phyloP scores from a whole-genome alignment of 768 basidiomycete species.

The Suillus subaureus region DNA sequence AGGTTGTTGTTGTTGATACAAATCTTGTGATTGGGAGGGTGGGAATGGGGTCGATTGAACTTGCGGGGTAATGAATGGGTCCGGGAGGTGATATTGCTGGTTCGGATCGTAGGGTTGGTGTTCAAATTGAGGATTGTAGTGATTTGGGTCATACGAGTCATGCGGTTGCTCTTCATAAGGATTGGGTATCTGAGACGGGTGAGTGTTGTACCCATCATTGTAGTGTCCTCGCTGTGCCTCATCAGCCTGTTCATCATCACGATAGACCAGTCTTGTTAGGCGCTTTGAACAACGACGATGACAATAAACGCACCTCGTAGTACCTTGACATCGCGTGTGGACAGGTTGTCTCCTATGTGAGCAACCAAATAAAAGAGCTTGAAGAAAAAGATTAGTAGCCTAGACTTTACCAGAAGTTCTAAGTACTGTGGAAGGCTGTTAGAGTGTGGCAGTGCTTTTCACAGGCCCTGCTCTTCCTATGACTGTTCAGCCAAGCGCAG shows the following conservation, averaged over 20 bases:
- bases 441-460: not conserved
- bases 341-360: not conserved
- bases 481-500: not conserved
- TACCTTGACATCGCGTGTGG: slow-evolving; percentile 40
- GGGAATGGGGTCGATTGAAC: slow-evolving; percentile 20
- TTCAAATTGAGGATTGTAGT: slow-evolving; percentile 35
- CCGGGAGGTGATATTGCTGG: slow-evolving; percentile 42
- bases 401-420: not conserved
- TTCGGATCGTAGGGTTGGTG: slow-evolving; percentile 32
- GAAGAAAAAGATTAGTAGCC: not conserved
- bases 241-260: slow-evolving; percentile 47
- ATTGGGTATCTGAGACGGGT: slow-evolving; percentile 39
- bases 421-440: not conserved
- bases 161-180: slow-evolving; percentile 46
- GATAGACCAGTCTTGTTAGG: slow-evolving; percentile 6
- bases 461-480: not conserved
- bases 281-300: not conserved
- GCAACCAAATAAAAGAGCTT: not conserved
- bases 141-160: slow-evolving; percentile 28
- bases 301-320: slow-evolving; percentile 36
- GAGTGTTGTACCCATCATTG: slow-evolving; percentile 67
- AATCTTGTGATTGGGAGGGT: slow-evolving; percentile 23
- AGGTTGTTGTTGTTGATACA: slow-evolving; percentile 30
- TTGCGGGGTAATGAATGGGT: slow-evolving; percentile 37
- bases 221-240: slow-evolving; percentile 64